These are phyloP conservation scores for Taiozyma sp. DNA, from an alignment of 1,139 yeast genomes.

Conservation along the genomic window DNA sequence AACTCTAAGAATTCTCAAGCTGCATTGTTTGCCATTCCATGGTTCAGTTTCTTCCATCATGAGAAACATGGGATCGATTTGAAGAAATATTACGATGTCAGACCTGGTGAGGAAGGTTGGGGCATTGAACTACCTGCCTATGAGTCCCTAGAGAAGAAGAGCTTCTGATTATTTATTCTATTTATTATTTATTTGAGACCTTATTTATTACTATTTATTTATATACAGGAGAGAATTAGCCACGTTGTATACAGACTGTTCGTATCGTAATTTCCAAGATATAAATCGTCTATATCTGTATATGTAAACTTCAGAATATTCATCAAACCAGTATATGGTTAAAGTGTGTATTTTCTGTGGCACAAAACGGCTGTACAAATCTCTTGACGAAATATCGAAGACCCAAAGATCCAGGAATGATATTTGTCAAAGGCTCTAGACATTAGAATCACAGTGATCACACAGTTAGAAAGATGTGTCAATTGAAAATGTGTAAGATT, in stretches of 20 bases:
- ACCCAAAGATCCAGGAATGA: no score
- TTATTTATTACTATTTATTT: conserved; percentile 3
- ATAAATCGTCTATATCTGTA: no score
- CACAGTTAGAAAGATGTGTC: no score
- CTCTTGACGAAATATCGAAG: no score
- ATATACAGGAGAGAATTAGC: not conserved
- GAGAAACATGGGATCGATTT: conserved; percentile 76
- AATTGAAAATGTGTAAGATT: no score
- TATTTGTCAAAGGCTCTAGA: no score
- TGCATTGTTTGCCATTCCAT: conserved; percentile 61
- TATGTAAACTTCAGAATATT: no score
- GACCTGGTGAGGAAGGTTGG: conserved; percentile 23
- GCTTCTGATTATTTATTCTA: conserved; percentile 11
- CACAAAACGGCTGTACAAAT: no score
- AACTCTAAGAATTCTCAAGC: conserved; percentile 74
- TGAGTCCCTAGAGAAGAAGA: conserved; percentile 16
- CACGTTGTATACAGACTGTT: not conserved
- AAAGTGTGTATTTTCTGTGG: no score
- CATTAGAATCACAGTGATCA: no score
- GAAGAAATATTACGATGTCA: conserved; percentile 20
- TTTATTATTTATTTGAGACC: conserved; percentile 2
- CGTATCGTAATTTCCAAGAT: not conserved
- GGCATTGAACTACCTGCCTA: conserved; percentile 17
- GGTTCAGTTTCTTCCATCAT: conserved; percentile 81
- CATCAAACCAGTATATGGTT: no score